Conservation (phyloP, 2,329 filamentous ascomycete genomes). For the Trichophyton benhamiae region DNA sequence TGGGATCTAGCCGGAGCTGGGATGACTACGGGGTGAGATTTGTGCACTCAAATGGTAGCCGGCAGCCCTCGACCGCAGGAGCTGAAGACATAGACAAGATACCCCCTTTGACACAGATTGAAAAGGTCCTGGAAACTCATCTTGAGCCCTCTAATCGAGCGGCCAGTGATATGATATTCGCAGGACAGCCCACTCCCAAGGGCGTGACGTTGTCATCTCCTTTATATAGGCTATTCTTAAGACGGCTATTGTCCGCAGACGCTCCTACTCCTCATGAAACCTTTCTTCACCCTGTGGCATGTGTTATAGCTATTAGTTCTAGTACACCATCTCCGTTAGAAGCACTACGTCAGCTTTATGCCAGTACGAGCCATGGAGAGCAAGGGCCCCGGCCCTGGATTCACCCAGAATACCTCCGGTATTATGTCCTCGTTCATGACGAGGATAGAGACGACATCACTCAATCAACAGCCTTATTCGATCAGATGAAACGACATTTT, state of each 20-base stretch:
- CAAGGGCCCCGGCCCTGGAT: slow-evolving; percentile 70
- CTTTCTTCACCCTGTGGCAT: slow-evolving; percentile 86
- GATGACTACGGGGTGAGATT: slow-evolving; percentile 90
- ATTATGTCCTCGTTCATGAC: slow-evolving; percentile 93
- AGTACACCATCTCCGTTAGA: slow-evolving; percentile 73
- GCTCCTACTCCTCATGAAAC: slow-evolving; percentile 77
- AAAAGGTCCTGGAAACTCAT: slow-evolving; percentile 68
- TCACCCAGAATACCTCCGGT: slow-evolving; percentile 80
- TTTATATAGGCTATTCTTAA: slow-evolving; percentile 75
- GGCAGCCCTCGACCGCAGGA: not conserved
- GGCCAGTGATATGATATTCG: slow-evolving; percentile 11
- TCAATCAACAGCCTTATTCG: slow-evolving; percentile 79
- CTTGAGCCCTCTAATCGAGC: slow-evolving; percentile 58
- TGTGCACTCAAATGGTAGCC: slow-evolving; percentile 48
- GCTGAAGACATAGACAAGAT: slow-evolving; percentile 20
- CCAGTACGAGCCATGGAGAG: slow-evolving; percentile 66
- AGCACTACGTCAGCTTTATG: slow-evolving; percentile 70
- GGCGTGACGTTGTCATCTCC: slow-evolving; percentile 47
- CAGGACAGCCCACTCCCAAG: slow-evolving; percentile 21
- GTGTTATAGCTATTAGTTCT: slow-evolving; percentile 89
- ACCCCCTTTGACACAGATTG: slow-evolving; percentile 47
- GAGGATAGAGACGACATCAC: slow-evolving; percentile 90
- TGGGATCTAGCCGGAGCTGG: slow-evolving; percentile 67
- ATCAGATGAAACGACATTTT: slow-evolving; percentile 98
- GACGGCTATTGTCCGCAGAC: slow-evolving; percentile 67